Evolutionary conservation across 1,139 yeast genomes (phyloP), one percentile per base, ranked within the genome.

Genomic region (Saccharomycopsis phalli): DNA sequence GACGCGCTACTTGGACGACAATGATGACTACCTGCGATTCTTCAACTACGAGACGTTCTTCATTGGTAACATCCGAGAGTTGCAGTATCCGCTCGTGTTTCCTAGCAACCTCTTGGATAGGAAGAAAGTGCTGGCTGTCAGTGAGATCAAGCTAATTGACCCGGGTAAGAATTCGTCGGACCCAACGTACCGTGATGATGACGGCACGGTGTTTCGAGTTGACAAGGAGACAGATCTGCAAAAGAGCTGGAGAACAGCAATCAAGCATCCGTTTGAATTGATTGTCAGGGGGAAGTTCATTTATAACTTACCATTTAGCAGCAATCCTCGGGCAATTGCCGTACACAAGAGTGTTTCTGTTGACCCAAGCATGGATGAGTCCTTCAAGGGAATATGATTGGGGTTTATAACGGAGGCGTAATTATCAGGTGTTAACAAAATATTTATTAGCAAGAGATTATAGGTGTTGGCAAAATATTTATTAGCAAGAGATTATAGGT

Each of bases 241-340:
- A 44, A 67, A 63, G 53, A 75, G 76, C 54, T 88, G 98, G 98
- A 73, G 74, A 41, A 65, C 69, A 17, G 75, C 91, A 16, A 76
- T 82, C 19, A 74, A 76, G 49, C 76, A 84, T 53, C 95, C 95
- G 10, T 88, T 88, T 58, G 95, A 87, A 48, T 64, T 88, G 51
- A 81, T 87, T 21, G 68, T 88, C 2, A 68, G 95, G 35, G 98
- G 98, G 1, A 77, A 79, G 17, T 68, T 88, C 57, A 76, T 74
- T 56, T 88, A 91, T 58, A 74, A 71, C 42, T 64, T 88, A 38
- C 91, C 94, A 1, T 66, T 88, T 50, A 68, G 75, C 35, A 66
- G 66, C 40, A 66, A 66, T 14, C 63, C 65, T 34, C 70, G 73
- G 51, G 70, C 82, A 0, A 71, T 79, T 4, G 75, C 78, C 4